Conservation (phyloP, 2,329 filamentous ascomycete species). For the Aspergillus hortae region DNA sequence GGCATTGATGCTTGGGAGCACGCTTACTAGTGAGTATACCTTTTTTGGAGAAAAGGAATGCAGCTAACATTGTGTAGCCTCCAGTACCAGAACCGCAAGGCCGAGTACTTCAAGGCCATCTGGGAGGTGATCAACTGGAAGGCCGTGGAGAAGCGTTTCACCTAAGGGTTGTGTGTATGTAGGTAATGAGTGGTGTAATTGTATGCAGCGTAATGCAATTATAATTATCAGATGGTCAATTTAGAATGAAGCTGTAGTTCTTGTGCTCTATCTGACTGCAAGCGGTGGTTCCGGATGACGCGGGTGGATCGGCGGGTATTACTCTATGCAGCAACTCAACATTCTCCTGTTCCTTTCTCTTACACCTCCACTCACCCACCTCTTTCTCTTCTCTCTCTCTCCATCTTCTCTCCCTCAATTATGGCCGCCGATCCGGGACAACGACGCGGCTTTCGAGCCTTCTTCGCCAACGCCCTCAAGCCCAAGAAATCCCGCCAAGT, state of each 20-base stretch:
- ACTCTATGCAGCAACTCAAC: not conserved
- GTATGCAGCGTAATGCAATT: too few species aligned
- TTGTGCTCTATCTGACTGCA: not conserved
- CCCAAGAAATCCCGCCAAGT: slow-evolving; percentile 36
- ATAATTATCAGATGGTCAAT: too few species aligned
- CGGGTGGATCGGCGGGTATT: not conserved
- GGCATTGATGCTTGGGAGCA: slow-evolving; percentile 97
- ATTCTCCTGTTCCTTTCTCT: slow-evolving; percentile 2
- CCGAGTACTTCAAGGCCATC: slow-evolving; percentile 88
- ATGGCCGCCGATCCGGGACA: slow-evolving; percentile 32
- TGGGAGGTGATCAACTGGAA: slow-evolving; percentile 98
- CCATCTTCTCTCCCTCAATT: slow-evolving; percentile 1
- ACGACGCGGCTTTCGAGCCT: slow-evolving; percentile 26
- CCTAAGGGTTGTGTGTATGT: slow-evolving; percentile 32
- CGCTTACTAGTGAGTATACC: slow-evolving; percentile 69
- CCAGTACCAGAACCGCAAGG: slow-evolving; percentile 96
- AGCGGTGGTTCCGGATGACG: not conserved
- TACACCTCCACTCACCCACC: too few species aligned
- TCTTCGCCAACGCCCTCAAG: slow-evolving; percentile 28
- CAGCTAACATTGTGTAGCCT: slow-evolving; percentile 48
- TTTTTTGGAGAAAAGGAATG: not conserved
- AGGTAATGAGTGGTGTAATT: not conserved
- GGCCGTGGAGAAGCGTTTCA: slow-evolving; percentile 74
- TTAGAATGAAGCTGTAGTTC: too few species aligned
- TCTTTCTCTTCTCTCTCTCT: not conserved